A percentile compares a stretch with the other conserved stretches of the same genome.
Conservation (phyloP, 768 basidiomycete species). For the Tulasnella sp. region DNA sequence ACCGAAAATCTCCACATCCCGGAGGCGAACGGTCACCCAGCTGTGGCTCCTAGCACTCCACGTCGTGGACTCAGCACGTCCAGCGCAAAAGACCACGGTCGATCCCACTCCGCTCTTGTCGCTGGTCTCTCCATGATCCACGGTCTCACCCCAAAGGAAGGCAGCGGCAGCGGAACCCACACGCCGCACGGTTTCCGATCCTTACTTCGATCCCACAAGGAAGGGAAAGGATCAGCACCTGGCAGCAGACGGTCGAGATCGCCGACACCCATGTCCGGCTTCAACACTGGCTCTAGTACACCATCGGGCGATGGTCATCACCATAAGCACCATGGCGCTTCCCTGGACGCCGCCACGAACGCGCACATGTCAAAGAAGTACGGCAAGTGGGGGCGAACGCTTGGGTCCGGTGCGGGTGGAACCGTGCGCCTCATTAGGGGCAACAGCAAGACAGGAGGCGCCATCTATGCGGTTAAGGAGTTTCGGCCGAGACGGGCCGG, state of each 20-base stretch:
- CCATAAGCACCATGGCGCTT: constrained; percentile 29
- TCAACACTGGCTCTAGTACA: constrained; percentile 10
- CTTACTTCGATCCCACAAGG: constrained; percentile 9
- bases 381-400: constrained; percentile 93
- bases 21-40: background rate
- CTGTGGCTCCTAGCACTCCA: background rate
- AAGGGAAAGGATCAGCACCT: background rate
- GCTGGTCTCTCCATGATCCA: constrained; percentile 8
- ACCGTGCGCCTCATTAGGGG: constrained; percentile 94
- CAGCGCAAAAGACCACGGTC: background rate
- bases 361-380: constrained; percentile 97
- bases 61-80: background rate
- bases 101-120: background rate
- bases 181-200: constrained; percentile 9
- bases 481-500: constrained; percentile 82
- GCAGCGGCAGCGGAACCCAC: constrained; percentile 2
- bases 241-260: constrained; percentile 8
- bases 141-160: background rate
- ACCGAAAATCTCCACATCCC: background rate
- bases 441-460: constrained; percentile 64
- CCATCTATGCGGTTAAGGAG: constrained; percentile 93
- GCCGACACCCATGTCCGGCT: constrained; percentile 4
- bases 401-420: constrained; percentile 96
- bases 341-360: constrained; percentile 71
- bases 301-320: constrained; percentile 12